Conservation (phyloP, 768 basidiomycete species). For the Zangia roseola region DNA sequence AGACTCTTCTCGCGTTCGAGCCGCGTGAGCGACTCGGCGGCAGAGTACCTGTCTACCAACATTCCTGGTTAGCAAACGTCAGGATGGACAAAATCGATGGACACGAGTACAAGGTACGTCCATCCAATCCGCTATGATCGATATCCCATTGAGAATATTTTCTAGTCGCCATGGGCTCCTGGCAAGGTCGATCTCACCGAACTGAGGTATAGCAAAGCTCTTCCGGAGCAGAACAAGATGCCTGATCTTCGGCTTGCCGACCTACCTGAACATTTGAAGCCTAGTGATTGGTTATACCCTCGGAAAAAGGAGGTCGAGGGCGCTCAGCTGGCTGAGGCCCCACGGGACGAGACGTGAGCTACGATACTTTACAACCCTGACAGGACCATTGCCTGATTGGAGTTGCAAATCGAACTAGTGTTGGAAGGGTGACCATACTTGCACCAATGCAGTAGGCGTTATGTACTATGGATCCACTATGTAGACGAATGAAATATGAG, state of each 20-base stretch:
- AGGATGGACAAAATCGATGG: slow-evolving; percentile 47
- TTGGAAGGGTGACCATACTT: no score
- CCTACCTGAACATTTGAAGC: slow-evolving; percentile 34
- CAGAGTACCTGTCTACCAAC: slow-evolving; percentile 34
- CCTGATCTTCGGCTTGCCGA: slow-evolving; percentile 39
- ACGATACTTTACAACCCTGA: no score
- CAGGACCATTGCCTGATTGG: no score
- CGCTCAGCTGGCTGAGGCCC: not conserved
- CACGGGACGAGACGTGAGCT: not conserved
- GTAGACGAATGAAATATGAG: no score
- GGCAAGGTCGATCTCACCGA: slow-evolving; percentile 22
- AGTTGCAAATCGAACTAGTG: no score
- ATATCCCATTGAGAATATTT: not conserved
- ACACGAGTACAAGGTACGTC: slow-evolving; percentile 46
- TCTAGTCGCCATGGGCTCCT: slow-evolving; percentile 46
- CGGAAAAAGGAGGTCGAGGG: not conserved
- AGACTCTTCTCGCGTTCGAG: slow-evolving; percentile 39
- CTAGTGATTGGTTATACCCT: slow-evolving; percentile 37
- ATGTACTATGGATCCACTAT: no score
- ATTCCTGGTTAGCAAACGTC: slow-evolving; percentile 46
- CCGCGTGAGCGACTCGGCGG: slow-evolving; percentile 41
- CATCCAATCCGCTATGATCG: not conserved
- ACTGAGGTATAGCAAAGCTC: slow-evolving; percentile 38
- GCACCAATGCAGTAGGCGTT: no score
- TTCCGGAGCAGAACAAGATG: slow-evolving; percentile 37